A percentile compares a stretch with the other conserved stretches of the same genome.
Conservation (phyloP, 2,329 filamentous ascomycete species). For the Cladosporium colombiae region DNA sequence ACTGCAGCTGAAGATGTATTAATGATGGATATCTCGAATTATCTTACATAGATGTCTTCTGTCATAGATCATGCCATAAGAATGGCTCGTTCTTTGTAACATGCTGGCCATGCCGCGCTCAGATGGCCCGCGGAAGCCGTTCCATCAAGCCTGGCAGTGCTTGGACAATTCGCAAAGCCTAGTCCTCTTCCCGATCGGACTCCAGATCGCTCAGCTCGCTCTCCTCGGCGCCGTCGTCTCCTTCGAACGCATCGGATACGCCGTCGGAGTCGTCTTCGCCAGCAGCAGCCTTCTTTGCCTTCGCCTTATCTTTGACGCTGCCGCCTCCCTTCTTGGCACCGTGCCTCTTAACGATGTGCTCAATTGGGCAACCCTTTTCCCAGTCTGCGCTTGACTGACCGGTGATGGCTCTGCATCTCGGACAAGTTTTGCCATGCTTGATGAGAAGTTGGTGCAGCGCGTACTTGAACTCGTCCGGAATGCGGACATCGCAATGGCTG, state of each 20-base stretch:
- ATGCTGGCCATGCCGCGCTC: not conserved
- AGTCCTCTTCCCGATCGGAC: constrained; percentile 33
- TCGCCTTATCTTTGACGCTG: constrained; percentile 30
- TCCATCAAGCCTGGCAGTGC: not conserved
- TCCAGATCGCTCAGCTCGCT: constrained; percentile 38
- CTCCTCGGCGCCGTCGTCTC: constrained; percentile 67
- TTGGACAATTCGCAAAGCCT: not conserved
- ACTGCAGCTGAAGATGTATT: not conserved
- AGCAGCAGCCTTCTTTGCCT: constrained; percentile 72
- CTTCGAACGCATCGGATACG: constrained; percentile 70
- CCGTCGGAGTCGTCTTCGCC: constrained; percentile 74
- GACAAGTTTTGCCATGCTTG: constrained; percentile 62
- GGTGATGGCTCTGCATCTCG: constrained; percentile 62
- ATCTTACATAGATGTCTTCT: not conserved
- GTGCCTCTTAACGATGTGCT: constrained; percentile 61
- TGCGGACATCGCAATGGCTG: constrained; percentile 60
- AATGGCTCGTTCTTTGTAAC: not conserved
- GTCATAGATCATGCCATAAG: not conserved
- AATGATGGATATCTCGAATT: not conserved
- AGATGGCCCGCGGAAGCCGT: not conserved
- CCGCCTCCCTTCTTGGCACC: constrained; percentile 53
- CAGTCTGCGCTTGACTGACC: constrained; percentile 62
- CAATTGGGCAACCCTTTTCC: constrained; percentile 64
- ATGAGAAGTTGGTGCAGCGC: constrained; percentile 63
- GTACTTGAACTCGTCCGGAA: constrained; percentile 65